Conservation (phyloP, 176 grass and related monocot genomes). For the Elymus sibiricus region DNA sequence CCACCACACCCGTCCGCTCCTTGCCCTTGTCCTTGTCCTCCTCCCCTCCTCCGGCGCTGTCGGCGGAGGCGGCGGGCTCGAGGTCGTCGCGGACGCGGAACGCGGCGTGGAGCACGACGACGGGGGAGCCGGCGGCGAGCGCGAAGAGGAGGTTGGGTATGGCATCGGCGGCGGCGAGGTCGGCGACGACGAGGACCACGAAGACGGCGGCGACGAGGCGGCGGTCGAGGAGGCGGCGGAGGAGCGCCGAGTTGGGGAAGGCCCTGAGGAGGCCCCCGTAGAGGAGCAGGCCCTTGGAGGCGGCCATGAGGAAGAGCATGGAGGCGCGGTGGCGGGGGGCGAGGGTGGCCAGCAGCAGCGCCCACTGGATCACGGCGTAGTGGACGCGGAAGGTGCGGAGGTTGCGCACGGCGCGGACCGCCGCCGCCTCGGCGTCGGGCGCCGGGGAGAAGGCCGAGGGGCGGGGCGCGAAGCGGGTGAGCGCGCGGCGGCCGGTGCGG, state of each 20-base stretch:
- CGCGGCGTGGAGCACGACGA: constrained; percentile 44
- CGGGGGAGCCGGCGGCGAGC: constrained; percentile 18
- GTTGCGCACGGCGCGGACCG: constrained; percentile 59
- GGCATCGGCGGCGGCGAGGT: constrained; percentile 29
- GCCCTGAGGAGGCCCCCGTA: constrained; percentile 51
- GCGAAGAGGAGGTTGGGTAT: constrained; percentile 38
- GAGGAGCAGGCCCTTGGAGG: constrained; percentile 49
- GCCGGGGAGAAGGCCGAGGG: constrained; percentile 37
- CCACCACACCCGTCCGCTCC: constrained; percentile 19
- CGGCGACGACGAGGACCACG: constrained; percentile 34
- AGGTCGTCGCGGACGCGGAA: constrained; percentile 57
- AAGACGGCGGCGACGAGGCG: constrained; percentile 37
- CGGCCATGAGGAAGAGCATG: constrained; percentile 70
- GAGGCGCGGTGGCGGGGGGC: constrained; percentile 41
- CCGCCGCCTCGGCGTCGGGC: constrained; percentile 48
- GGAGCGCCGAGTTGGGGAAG: constrained; percentile 45
- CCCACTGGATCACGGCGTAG: constrained; percentile 50
- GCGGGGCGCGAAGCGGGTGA: constrained; percentile 46
- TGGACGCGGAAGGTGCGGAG: constrained; percentile 49
- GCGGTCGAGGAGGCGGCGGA: constrained; percentile 48
- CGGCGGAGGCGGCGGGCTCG: constrained; percentile 23
- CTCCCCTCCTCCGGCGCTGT: not conserved
- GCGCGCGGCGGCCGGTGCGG: constrained; percentile 20
- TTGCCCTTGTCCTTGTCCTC: constrained; percentile 6
- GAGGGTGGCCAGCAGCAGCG: constrained; percentile 46